phyloP scores from a whole-genome alignment of 768 basidiomycete genomes.

The Agrocybe pediades region DNA sequence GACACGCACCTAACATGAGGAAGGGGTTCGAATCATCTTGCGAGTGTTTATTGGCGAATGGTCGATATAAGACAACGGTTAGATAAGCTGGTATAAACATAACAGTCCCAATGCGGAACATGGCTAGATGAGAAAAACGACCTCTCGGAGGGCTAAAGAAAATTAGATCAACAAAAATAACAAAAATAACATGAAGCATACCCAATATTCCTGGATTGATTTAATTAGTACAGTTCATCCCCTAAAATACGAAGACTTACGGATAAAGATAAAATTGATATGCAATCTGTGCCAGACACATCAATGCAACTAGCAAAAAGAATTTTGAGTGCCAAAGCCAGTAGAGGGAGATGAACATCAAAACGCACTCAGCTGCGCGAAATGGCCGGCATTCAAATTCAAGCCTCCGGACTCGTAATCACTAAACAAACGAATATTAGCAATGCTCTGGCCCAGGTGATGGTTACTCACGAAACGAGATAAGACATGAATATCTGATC shows the following conservation, averaged over 20 bases:
- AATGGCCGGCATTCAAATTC: slow-evolving; percentile 88
- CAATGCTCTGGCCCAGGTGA: not conserved
- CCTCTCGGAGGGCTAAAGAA: slow-evolving; percentile 72
- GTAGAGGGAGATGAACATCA: not conserved
- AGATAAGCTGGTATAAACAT: slow-evolving; percentile 92
- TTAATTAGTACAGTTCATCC: not conserved
- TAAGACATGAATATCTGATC: slow-evolving; percentile 93
- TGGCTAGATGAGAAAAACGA: slow-evolving; percentile 81
- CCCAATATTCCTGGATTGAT: slow-evolving; percentile 61
- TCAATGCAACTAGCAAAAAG: slow-evolving; percentile 68
- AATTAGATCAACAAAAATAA: slow-evolving; percentile 4
- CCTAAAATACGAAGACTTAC: slow-evolving; percentile 43
- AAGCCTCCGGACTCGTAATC: slow-evolving; percentile 86
- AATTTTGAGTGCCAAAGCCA: slow-evolving; percentile 1
- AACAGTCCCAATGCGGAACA: slow-evolving; percentile 87
- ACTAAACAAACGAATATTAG: slow-evolving; percentile 37
- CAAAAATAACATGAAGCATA: slow-evolving; percentile 18
- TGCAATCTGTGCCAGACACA: slow-evolving; percentile 92
- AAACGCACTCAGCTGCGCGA: slow-evolving; percentile 81
- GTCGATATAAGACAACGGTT: slow-evolving; percentile 72
- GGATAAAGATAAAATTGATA: slow-evolving; percentile 93
- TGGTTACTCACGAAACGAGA: slow-evolving; percentile 72
- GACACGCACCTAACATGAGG: slow-evolving; percentile 74
- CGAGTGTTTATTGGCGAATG: slow-evolving; percentile 61
- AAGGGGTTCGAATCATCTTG: slow-evolving; percentile 75